phyloP scores from a whole-genome alignment of 2,329 filamentous ascomycete species.

The Pestalotiopsis sp. region DNA sequence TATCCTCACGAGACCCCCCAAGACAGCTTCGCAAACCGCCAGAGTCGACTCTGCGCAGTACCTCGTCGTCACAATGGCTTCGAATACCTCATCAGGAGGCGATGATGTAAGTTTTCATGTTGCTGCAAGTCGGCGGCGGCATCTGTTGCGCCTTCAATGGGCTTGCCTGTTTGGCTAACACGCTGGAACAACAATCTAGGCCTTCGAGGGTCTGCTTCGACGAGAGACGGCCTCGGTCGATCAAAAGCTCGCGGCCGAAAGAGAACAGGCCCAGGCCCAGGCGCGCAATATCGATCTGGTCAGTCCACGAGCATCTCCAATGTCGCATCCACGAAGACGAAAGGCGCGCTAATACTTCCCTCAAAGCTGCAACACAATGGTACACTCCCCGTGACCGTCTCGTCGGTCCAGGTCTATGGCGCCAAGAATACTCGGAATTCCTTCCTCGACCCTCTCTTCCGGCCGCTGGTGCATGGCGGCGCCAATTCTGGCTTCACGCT shows the following conservation, averaged over 20 bases:
- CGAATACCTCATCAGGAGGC: slow-evolving; percentile 24
- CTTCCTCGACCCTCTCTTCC: slow-evolving; percentile 82
- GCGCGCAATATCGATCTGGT: slow-evolving; percentile 68
- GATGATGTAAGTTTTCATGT: slow-evolving; percentile 26
- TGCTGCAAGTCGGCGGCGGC: not conserved
- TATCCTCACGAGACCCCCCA: not conserved
- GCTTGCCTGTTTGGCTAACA: slow-evolving; percentile 4
- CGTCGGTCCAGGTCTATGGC: slow-evolving; percentile 81
- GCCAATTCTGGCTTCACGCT: slow-evolving; percentile 74
- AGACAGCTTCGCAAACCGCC: not conserved
- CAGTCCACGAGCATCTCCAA: slow-evolving; percentile 26
- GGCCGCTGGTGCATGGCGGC: slow-evolving; percentile 73
- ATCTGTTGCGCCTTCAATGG: slow-evolving; percentile 7
- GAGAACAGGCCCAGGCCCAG: slow-evolving; percentile 51
- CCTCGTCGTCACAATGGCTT: slow-evolving; percentile 25
- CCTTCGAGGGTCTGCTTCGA: slow-evolving; percentile 32
- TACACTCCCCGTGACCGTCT: slow-evolving; percentile 84
- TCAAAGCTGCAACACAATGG: slow-evolving; percentile 78
- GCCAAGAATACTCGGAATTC: slow-evolving; percentile 79
- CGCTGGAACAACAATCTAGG: slow-evolving; percentile 20
- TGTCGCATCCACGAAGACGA: slow-evolving; percentile 6
- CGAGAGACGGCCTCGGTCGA: slow-evolving; percentile 31
- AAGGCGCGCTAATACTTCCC: not conserved
- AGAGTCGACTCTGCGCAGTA: not conserved
- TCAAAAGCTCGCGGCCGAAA: slow-evolving; percentile 26